phyloP scores from a whole-genome alignment of 768 basidiomycete species.

The Rhizopogon rudus region DNA sequence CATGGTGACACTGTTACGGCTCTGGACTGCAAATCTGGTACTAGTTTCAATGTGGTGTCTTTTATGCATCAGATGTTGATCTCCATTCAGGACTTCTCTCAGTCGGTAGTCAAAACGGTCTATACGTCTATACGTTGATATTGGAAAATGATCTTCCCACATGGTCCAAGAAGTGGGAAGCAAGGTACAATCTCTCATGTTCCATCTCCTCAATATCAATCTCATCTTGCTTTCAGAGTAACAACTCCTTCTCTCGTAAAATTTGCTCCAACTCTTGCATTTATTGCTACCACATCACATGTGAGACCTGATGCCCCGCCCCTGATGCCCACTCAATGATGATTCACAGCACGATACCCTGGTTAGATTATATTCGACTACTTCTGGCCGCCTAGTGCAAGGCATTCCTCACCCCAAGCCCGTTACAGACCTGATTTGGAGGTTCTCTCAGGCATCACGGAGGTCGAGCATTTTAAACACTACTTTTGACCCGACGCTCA shows the following conservation, averaged over 20 bases:
- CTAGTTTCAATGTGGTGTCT: not conserved
- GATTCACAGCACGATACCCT: constrained; percentile 44
- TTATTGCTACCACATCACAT: constrained; percentile 59
- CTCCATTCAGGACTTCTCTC: constrained; percentile 61
- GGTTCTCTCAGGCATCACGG: constrained; percentile 61
- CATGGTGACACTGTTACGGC: constrained; percentile 50
- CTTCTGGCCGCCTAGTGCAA: constrained; percentile 66
- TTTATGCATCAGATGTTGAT: constrained; percentile 18
- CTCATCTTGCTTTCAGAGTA: constrained; percentile 31
- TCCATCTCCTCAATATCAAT: constrained; percentile 5
- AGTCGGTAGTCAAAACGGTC: constrained; percentile 52
- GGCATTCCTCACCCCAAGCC: constrained; percentile 69
- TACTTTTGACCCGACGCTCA: not conserved
- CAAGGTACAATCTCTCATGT: constrained; percentile 38
- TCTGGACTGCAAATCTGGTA: constrained; percentile 75
- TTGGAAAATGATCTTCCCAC: constrained; percentile 79
- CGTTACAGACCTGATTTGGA: constrained; percentile 67
- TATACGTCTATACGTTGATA: constrained; percentile 74
- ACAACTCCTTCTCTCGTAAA: constrained; percentile 46
- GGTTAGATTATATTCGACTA: constrained; percentile 67
- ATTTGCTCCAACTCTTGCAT: constrained; percentile 75
- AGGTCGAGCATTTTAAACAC: constrained; percentile 36
- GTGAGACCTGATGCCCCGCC: constrained; percentile 33
- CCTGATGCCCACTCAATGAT: constrained; percentile 4
- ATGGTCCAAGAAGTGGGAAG: constrained; percentile 78